phyloP scores from a whole-genome alignment of 345 rosid genomes.

The Corchorus olitorius region DNA sequence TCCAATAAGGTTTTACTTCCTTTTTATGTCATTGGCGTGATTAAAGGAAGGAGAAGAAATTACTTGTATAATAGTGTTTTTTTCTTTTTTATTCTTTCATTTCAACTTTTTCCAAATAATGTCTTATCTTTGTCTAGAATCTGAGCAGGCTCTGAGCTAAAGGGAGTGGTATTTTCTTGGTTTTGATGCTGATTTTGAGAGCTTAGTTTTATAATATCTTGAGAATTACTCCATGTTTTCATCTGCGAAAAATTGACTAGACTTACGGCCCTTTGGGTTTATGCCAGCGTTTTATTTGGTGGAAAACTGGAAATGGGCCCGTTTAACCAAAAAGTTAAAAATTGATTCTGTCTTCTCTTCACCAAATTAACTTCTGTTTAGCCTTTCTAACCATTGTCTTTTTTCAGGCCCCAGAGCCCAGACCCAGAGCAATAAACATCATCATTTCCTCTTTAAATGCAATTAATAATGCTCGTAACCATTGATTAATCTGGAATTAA shows the following conservation, averaged over 20 bases:
- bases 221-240: constrained; percentile 6
- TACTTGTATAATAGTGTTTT: not conserved
- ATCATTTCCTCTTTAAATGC: not conserved
- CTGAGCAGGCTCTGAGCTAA: not conserved
- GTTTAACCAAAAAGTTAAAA: not conserved
- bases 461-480: not conserved
- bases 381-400: not conserved
- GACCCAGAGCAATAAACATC: not conserved
- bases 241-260: not conserved
- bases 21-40: constrained; percentile 29
- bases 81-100: not conserved
- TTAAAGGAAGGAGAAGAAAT: constrained; percentile 12
- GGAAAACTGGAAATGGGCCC: too few relatives aligned
- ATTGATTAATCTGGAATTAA: not conserved
- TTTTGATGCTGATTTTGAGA: not conserved
- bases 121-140: not conserved
- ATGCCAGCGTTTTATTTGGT: too few relatives aligned
- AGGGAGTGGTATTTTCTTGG: not conserved
- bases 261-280: not conserved
- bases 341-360: not conserved
- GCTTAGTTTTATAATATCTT: not conserved
- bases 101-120: not conserved
- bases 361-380: not conserved
- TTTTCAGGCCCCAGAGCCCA: not conserved
- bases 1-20: constrained; percentile 25